Evolutionary conservation across 2,329 filamentous ascomycete genomes (phyloP).

Genomic region (Drechslerella dactyloides): DNA sequence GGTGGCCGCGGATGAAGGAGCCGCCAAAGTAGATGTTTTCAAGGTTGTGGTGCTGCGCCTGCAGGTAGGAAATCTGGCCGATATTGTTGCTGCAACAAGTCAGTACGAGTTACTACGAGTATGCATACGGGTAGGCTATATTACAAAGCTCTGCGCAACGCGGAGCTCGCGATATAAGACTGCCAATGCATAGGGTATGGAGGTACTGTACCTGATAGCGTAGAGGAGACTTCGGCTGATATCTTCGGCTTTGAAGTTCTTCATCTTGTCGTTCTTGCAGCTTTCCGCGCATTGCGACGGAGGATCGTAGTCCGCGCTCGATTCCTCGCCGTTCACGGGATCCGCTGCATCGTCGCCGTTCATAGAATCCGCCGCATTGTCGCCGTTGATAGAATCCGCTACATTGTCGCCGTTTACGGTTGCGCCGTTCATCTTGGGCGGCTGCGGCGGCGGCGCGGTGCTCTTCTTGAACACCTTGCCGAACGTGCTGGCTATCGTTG

Average conservation of each 20-base stretch:
- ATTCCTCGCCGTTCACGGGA: not conserved
- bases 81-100: slow-evolving; percentile 81
- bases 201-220: slow-evolving; percentile 70
- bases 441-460: not conserved
- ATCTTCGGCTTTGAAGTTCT: slow-evolving; percentile 75
- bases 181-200: slow-evolving; percentile 26
- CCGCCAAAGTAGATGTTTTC: slow-evolving; percentile 97
- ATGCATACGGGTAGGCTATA: too few species aligned
- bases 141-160: too few species aligned
- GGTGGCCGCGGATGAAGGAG: slow-evolving; percentile 92
- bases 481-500: slow-evolving; percentile 93
- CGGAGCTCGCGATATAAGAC: too few species aligned
- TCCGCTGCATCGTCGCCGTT: slow-evolving; percentile 1
- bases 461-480: slow-evolving; percentile 94
- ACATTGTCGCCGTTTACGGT: slow-evolving; percentile 60
- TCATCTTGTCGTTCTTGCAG: slow-evolving; percentile 35
- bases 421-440: slow-evolving; percentile 73
- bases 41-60: slow-evolving; percentile 89
- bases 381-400: slow-evolving; percentile 8
- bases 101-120: not conserved
- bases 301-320: not conserved
- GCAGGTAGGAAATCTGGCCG: slow-evolving; percentile 95
- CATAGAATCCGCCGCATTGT: not conserved
- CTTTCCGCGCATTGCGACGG: slow-evolving; percentile 20
- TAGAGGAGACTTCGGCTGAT: slow-evolving; percentile 90